Base-by-base conservation (phyloP, 805 yeast species). In the Wickerhamiella occidentalis region DNA sequence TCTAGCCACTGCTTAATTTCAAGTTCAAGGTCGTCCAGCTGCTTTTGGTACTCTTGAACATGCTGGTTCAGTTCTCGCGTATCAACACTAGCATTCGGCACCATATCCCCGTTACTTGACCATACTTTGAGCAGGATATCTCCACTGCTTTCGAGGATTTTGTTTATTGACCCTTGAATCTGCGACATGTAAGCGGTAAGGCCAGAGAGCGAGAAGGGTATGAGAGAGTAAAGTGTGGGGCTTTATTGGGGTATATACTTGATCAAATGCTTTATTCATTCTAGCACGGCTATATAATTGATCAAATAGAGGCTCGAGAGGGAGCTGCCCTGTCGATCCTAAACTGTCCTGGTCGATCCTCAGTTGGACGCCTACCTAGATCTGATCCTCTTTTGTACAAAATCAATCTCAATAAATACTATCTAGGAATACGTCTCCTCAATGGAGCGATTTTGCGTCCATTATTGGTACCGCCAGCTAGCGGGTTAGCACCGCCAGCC, bases 41-140 rank as follows among this genome's bases (percentile, higher is more conserved):
- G 41, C 36, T 29, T 45, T 43, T 57, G 56, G 47, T 57, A 56
- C 15, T 23, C 42, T 12, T 47, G 50, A 11, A 55, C 45, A 42
- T 50, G 51, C n/a, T 22, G 22, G 40, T 58, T 55, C 28, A 58
- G 55, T 21, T 33, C 45, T 22, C 36, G 9, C 3, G 55, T 45
- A 48, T 56, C 53, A 6, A 56, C 49, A 13, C 55, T 47, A 18
- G 58, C 50, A 40, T 58, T 57, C 2, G 60, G 56, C 13, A 58
- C 55, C 13, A 54, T 51, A 48, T 58, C 52, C 21, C 55, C 58
- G 3, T 55, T 50, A 25, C 56, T 57, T 18, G 54, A 43, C 40
- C 60, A 61, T 17, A 58, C 54, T 40, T 50, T 52, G 25, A 58
- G 50, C 33, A 58, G 50, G 28, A 56, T 28, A 46, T 58, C 61